Conservation (phyloP, 2,329 filamentous ascomycete species). For the Botrytis galanthina region DNA sequence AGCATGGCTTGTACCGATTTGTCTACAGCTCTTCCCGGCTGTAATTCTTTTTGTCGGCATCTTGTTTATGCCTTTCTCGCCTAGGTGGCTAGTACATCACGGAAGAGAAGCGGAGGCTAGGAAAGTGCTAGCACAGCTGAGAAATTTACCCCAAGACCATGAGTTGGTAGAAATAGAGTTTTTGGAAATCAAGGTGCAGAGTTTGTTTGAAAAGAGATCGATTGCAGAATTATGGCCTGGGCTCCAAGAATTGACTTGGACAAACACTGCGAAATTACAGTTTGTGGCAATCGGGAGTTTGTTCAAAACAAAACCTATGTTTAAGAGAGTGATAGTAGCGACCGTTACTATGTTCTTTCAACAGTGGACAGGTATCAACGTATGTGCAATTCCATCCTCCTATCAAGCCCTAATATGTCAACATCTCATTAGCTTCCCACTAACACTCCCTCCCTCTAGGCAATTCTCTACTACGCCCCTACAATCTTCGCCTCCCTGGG, state of each 20-base stretch:
- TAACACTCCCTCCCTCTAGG: background rate
- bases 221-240: conserved; percentile 67
- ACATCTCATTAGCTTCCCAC: background rate
- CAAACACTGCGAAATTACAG: conserved; percentile 66
- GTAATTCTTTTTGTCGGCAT: conserved; percentile 66
- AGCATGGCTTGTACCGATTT: conserved; percentile 72
- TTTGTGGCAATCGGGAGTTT: conserved; percentile 65
- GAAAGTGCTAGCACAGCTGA: conserved; percentile 60
- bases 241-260: conserved; percentile 55
- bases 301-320: conserved; percentile 64
- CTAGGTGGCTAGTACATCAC: conserved; percentile 72
- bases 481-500: conserved; percentile 49
- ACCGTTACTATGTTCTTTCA: conserved; percentile 63
- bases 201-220: conserved; percentile 71
- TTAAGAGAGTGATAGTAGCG: conserved; percentile 63
- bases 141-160: conserved; percentile 59
- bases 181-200: conserved; percentile 79
- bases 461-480: conserved; percentile 45
- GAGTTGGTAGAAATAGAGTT: conserved; percentile 73
- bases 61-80: conserved; percentile 77
- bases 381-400: conserved; percentile 21
- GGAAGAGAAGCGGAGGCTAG: conserved; percentile 66
- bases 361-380: conserved; percentile 49
- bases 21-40: conserved; percentile 67
- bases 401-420: background rate